These are phyloP conservation scores for Trichoderma erinaceum DNA, from an alignment of 495 filamentous ascomycete species.

Conservation along the genomic window DNA sequence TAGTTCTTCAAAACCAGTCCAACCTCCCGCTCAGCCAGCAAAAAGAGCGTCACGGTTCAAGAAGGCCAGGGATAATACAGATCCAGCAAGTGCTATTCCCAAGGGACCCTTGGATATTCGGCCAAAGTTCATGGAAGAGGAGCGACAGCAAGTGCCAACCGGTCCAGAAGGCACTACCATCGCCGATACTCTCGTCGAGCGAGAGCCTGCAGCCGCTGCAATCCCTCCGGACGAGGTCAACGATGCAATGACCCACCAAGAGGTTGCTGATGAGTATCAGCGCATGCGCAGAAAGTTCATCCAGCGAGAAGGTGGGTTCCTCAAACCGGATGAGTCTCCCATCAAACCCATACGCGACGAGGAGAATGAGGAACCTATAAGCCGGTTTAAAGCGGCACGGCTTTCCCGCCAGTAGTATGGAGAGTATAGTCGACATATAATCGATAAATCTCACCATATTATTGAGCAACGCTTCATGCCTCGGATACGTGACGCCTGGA, in stretches of 20 bases:
- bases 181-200: constrained; percentile 57
- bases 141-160: constrained; percentile 30
- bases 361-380: constrained; percentile 60
- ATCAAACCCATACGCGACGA: constrained; percentile 62
- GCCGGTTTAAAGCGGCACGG: constrained; percentile 83
- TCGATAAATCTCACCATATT: constrained; percentile 13
- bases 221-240: constrained; percentile 69
- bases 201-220: constrained; percentile 32
- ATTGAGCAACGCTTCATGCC: background rate
- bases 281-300: constrained; percentile 73
- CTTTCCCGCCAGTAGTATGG: constrained; percentile 37
- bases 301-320: constrained; percentile 69
- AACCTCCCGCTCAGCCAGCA: constrained; percentile 20
- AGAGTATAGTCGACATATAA: background rate
- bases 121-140: constrained; percentile 20
- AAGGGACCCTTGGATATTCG: constrained; percentile 31
- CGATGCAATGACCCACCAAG: constrained; percentile 60
- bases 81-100: constrained; percentile 20
- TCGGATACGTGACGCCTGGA: constrained; percentile 15
- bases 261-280: constrained; percentile 77
- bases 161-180: constrained; percentile 54
- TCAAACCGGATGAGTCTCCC: constrained; percentile 53
- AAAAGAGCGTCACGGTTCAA: constrained; percentile 45
- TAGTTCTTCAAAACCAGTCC: constrained; percentile 35
- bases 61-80: constrained; percentile 24